phyloP scores from a whole-genome alignment of 331 rosid species.

The Quercus phellos region DNA sequence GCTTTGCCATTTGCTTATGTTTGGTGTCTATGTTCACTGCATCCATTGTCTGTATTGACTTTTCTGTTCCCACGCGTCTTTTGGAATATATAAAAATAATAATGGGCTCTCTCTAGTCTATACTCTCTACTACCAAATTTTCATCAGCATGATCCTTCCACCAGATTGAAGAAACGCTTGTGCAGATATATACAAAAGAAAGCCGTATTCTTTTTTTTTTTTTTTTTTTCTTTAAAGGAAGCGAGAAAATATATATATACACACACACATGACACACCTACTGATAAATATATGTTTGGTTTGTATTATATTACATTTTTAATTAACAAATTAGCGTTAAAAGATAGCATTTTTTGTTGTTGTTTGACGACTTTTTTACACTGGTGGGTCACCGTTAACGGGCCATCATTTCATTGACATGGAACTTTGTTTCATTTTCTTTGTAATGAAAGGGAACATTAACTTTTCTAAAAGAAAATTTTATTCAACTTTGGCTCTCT shows the following conservation, averaged over 20 bases:
- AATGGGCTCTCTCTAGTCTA: neutral
- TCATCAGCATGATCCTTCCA: neutral
- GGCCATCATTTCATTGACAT: neutral
- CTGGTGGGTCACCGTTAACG: constrained; percentile 5
- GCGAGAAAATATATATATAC: neutral
- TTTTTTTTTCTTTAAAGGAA: neutral
- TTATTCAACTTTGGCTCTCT: constrained; percentile 19
- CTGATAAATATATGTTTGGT: too few relatives aligned
- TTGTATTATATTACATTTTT: too few relatives aligned
- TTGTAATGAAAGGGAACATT: neutral
- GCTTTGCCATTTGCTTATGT: neutral
- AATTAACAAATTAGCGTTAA: neutral
- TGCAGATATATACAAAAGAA: neutral
- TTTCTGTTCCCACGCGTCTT: neutral
- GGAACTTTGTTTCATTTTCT: neutral
- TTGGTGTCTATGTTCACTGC: neutral
- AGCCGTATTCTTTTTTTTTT: neutral
- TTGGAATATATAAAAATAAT: neutral
- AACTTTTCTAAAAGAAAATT: neutral
- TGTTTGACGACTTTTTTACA: neutral
- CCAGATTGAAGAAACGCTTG: neutral
- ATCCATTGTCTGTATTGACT: neutral
- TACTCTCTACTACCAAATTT: neutral
- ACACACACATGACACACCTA: too few relatives aligned
- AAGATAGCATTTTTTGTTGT: neutral